Evolutionary conservation across 148 eudicot species (phyloP).

Genomic region (Chenopodium berlandieri): DNA sequence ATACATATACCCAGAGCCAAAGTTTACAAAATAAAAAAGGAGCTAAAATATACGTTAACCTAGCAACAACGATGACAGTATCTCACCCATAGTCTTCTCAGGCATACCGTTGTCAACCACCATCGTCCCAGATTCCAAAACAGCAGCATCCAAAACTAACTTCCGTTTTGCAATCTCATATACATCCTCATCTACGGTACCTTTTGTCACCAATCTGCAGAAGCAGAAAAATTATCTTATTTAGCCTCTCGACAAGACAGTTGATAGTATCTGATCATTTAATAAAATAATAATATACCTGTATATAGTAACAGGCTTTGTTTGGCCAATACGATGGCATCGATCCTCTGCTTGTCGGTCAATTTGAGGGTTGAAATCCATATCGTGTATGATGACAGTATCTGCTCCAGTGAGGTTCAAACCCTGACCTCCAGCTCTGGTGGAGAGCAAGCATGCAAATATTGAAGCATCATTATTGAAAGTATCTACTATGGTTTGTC

Average conservation of each 20-base stretch:
- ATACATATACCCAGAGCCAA: neutral
- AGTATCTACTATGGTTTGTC: slow-evolving; percentile 85
- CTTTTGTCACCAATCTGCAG: slow-evolving; percentile 75
- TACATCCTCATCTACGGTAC: slow-evolving; percentile 80
- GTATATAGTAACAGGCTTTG: slow-evolving; percentile 81
- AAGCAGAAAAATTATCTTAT: neutral
- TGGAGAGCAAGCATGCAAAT: slow-evolving; percentile 93
- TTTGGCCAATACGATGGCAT: slow-evolving; percentile 97
- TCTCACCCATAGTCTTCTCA: slow-evolving; percentile 85
- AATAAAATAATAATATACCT: slow-evolving; percentile 38
- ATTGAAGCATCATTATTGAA: slow-evolving; percentile 78
- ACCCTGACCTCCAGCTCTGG: slow-evolving; percentile 99
- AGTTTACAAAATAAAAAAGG: neutral
- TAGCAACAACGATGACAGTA: slow-evolving; percentile 63
- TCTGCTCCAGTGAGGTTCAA: slow-evolving; percentile 93
- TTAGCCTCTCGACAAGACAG: slow-evolving; percentile 1
- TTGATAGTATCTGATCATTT: neutral
- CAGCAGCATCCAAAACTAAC: slow-evolving; percentile 77
- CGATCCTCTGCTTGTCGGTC: slow-evolving; percentile 98
- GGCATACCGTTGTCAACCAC: slow-evolving; percentile 55
- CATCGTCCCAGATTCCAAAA: slow-evolving; percentile 59
- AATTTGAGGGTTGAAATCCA: slow-evolving; percentile 99
- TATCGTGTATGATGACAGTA: slow-evolving; percentile 92
- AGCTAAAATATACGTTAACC: slow-evolving; percentile 11
- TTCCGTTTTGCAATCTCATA: slow-evolving; percentile 84